A percentile compares a stretch with the other conserved stretches of the same genome.
Conservation (phyloP, 2,329 filamentous ascomycete genomes). For the Pseudogymnoascus pannorum region DNA sequence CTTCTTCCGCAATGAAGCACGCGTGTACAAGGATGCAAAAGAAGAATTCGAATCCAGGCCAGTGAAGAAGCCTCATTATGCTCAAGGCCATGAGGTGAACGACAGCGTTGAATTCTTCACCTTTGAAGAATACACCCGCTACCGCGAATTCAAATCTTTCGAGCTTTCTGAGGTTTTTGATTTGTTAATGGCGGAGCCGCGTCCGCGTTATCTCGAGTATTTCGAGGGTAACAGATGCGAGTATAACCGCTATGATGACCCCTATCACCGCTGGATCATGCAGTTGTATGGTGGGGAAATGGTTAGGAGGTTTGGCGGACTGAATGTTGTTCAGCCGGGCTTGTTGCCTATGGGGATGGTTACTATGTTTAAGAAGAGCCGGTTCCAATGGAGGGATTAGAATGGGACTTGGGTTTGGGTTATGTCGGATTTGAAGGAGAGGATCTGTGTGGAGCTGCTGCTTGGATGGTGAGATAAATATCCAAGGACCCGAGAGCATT, state of each 20-base stretch:
- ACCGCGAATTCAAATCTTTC: conserved; percentile 28
- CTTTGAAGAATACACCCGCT: conserved; percentile 33
- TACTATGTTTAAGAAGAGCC: conserved; percentile 30
- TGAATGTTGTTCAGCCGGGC: conserved; percentile 32
- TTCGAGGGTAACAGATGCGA: conserved; percentile 16
- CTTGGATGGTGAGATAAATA: background rate
- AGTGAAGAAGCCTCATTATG: conserved; percentile 10
- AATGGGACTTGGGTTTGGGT: background rate
- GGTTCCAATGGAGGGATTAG: conserved; percentile 32
- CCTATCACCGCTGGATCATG: conserved; percentile 32
- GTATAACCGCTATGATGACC: conserved; percentile 13
- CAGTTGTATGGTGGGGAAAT: conserved; percentile 33
- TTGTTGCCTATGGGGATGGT: conserved; percentile 34
- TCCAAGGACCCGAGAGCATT: background rate
- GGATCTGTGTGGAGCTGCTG: too few species aligned
- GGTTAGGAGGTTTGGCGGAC: conserved; percentile 31
- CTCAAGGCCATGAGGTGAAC: conserved; percentile 14
- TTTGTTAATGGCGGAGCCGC: conserved; percentile 25
- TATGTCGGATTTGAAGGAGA: background rate
- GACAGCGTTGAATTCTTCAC: conserved; percentile 30
- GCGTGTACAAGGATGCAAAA: conserved; percentile 28
- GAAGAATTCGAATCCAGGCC: conserved; percentile 26
- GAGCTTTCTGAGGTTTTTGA: conserved; percentile 26
- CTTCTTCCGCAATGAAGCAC: conserved; percentile 27
- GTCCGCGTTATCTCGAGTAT: conserved; percentile 18